A percentile compares a stretch with the other conserved stretches of the same genome.
These are phyloP conservation scores for Colletotrichum gloeosporioides DNA, from an alignment of 2,329 filamentous ascomycete species.

Conservation along the genomic window DNA sequence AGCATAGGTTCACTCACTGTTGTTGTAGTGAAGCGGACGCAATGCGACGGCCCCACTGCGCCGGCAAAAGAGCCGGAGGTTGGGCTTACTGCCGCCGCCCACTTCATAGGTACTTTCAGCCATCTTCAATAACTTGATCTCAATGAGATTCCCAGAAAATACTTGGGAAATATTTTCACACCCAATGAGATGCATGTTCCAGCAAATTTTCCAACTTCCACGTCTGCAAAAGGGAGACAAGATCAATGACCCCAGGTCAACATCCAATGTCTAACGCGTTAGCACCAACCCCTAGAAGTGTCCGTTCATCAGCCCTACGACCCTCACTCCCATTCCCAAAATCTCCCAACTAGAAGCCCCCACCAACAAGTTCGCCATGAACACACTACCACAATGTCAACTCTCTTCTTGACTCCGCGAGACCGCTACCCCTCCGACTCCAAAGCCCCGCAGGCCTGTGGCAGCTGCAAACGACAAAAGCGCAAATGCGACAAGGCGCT, in stretches of 20 bases:
- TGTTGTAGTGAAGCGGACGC: background rate
- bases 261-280: background rate
- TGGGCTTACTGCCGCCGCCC: background rate
- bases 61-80: background rate
- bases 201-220: background rate
- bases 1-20: background rate
- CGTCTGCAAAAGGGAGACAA: background rate
- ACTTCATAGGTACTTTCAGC: background rate
- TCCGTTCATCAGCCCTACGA: background rate
- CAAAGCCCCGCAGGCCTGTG: conserved; percentile 9
- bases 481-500: conserved; percentile 56
- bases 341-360: background rate
- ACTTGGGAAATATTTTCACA: background rate
- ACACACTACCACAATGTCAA: background rate
- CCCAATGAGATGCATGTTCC: background rate
- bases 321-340: background rate
- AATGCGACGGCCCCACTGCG: background rate
- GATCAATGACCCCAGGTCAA: background rate
- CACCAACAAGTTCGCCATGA: background rate
- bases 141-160: background rate
- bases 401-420: background rate
- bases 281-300: background rate
- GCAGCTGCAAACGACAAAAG: conserved; percentile 41
- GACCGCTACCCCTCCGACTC: background rate
- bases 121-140: background rate